Percentiles rank a stretch among this genome's conserved stretches.
These are phyloP conservation scores for Geotrichum siamense DNA, from an alignment of 1,139 yeast genomes.

Conservation along the genomic window DNA sequence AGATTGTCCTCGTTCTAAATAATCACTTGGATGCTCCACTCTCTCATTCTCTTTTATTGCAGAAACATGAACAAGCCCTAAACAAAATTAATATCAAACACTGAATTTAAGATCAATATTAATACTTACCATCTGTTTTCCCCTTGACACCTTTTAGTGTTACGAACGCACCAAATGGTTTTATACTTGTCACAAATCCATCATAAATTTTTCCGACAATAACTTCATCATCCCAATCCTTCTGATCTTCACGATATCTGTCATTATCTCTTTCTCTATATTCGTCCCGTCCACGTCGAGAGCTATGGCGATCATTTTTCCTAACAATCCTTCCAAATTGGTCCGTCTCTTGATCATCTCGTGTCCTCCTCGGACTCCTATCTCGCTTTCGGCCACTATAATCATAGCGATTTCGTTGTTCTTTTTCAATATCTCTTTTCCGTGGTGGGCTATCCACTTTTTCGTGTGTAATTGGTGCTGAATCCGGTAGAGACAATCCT, in stretches of 20 bases:
- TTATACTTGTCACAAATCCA: slow-evolving; percentile 55
- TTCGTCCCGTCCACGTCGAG: background rate
- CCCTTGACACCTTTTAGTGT: slow-evolving; percentile 39
- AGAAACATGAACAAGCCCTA: slow-evolving; percentile 63
- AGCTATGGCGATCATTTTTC: background rate
- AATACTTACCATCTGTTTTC: slow-evolving; percentile 42
- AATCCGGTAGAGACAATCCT: slow-evolving; percentile 25
- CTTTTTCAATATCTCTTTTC: slow-evolving; percentile 4
- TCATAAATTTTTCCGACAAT: slow-evolving; percentile 43
- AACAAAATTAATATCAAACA: background rate
- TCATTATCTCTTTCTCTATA: slow-evolving; percentile 14
- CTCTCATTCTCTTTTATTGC: slow-evolving; percentile 46
- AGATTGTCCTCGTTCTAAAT: slow-evolving; percentile 48
- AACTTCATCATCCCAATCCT: slow-evolving; percentile 33
- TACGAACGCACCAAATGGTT: slow-evolving; percentile 75
- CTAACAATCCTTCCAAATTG: slow-evolving; percentile 13
- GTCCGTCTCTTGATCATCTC: slow-evolving; percentile 17
- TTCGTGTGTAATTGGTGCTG: slow-evolving; percentile 7
- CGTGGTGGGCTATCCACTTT: background rate
- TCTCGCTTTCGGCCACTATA: slow-evolving; percentile 4
- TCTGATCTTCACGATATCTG: too few relatives aligned
- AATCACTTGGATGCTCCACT: slow-evolving; percentile 52
- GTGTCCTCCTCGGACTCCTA: background rate
- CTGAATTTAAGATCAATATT: background rate
- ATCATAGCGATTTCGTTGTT: slow-evolving; percentile 6